phyloP scores from a whole-genome alignment of 108 stramenopile species.

The Cylindrotheca fusiformis region DNA sequence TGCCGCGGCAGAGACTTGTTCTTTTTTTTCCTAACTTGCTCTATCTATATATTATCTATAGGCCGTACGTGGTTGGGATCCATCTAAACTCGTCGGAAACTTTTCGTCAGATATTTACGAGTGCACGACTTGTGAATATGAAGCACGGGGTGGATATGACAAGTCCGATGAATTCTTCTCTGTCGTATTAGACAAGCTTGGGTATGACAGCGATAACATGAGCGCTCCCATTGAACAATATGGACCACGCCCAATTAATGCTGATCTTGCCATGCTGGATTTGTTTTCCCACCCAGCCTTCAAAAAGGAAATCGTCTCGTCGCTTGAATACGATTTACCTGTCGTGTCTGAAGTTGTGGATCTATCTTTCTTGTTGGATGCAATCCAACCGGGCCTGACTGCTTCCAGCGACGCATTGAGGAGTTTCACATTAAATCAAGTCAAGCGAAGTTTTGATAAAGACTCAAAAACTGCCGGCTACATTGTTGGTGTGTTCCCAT shows the following conservation, averaged over 20 bases:
- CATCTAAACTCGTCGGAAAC: neutral
- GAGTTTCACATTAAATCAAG: slow-evolving; percentile 15
- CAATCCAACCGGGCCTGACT: neutral
- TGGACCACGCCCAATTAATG: slow-evolving; percentile 8
- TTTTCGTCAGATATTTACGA: slow-evolving; percentile 3
- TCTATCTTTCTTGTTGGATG: slow-evolving; percentile 13
- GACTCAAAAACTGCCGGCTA: slow-evolving; percentile 17
- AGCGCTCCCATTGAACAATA: slow-evolving; percentile 18
- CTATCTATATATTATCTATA: no score
- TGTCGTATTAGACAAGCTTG: slow-evolving; percentile 1
- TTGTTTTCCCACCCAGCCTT: slow-evolving; percentile 17
- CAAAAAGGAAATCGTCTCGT: slow-evolving; percentile 22
- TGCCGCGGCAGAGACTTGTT: no score
- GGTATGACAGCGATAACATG: neutral
- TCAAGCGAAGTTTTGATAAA: slow-evolving; percentile 13
- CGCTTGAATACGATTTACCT: slow-evolving; percentile 28
- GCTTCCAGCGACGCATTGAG: neutral
- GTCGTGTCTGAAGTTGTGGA: slow-evolving; percentile 22
- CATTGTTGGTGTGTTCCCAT: slow-evolving; percentile 17
- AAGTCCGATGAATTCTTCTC: slow-evolving; percentile 16
- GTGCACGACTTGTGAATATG: neutral
- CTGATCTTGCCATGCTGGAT: slow-evolving; percentile 10
- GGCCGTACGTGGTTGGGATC: slow-evolving; percentile 8
- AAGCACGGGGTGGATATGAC: slow-evolving; percentile 6
- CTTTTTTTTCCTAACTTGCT: no score